phyloP scores from a whole-genome alignment of 2,329 filamentous ascomycete genomes.

The Xylariaceae sp. region DNA sequence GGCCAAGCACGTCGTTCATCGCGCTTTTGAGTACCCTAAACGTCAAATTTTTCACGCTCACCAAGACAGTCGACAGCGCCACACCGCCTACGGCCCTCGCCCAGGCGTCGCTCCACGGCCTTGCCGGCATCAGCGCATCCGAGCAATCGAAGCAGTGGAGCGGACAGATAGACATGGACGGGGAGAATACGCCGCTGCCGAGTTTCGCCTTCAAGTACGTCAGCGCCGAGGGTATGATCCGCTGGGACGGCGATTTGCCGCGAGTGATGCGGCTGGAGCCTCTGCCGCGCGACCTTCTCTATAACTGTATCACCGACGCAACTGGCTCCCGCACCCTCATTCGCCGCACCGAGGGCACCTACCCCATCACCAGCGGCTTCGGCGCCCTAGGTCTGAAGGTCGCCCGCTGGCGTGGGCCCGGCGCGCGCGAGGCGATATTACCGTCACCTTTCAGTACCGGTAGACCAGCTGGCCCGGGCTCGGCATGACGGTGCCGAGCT shows the following conservation, averaged over 20 bases:
- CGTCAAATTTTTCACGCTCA: constrained; percentile 13
- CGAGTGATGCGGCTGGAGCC: constrained; percentile 19
- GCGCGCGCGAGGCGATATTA: constrained; percentile 29
- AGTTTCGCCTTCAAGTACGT: constrained; percentile 30
- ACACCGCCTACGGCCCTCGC: constrained; percentile 19
- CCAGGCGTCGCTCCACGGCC: constrained; percentile 27
- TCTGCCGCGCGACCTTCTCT: constrained; percentile 9
- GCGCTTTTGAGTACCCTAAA: constrained; percentile 1
- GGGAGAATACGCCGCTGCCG: constrained; percentile 20
- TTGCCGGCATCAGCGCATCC: constrained; percentile 28
- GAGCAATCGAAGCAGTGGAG: constrained; percentile 32
- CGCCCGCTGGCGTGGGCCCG: constrained; percentile 23
- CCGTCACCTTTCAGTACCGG: constrained; percentile 32
- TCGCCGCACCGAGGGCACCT: constrained; percentile 29
- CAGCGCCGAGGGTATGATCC: constrained; percentile 27
- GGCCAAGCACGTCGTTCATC: constrained; percentile 3
- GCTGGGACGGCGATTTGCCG: constrained; percentile 27
- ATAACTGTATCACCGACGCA: constrained; percentile 10
- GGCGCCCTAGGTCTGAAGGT: constrained; percentile 32
- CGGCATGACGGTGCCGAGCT: constrained; percentile 34
- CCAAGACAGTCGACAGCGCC: constrained; percentile 1
- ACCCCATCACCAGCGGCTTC: constrained; percentile 32
- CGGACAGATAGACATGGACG: constrained; percentile 26
- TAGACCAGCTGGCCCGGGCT: constrained; percentile 35
- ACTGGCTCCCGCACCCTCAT: constrained; percentile 6